These are phyloP conservation scores for Tilletiopsis washingtonensis DNA, from an alignment of 1,284 basidiomycete species.

Conservation along the genomic window DNA sequence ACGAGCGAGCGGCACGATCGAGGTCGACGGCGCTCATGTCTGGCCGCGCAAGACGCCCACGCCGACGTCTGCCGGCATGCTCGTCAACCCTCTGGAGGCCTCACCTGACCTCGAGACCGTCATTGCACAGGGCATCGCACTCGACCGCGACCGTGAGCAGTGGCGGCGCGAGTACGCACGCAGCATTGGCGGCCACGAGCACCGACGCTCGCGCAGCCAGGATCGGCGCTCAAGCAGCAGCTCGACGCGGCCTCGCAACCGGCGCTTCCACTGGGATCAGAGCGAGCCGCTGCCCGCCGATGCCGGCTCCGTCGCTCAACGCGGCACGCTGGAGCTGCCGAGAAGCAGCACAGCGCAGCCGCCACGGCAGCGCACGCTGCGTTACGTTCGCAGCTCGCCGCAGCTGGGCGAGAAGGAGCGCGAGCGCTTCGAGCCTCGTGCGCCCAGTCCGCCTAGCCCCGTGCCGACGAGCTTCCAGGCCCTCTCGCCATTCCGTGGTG, in stretches of 20 bases:
- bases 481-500: not conserved
- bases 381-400: not conserved
- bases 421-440: not conserved
- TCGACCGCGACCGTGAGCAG: slow-evolving; percentile 8
- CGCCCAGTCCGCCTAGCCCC: not conserved
- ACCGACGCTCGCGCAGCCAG: not conserved
- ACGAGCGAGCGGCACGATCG: too few relatives aligned
- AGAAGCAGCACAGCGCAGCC: too few relatives aligned
- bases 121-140: slow-evolving; percentile 7
- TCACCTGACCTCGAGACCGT: slow-evolving; percentile 4
- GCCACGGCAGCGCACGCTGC: not conserved
- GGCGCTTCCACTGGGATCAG: too few relatives aligned
- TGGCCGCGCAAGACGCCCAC: not conserved
- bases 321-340: too few relatives aligned
- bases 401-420: not conserved
- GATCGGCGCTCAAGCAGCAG: too few relatives aligned
- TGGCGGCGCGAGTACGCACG: slow-evolving; percentile 5
- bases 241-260: too few relatives aligned
- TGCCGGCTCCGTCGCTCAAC: too few relatives aligned
- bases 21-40: too few relatives aligned
- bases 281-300: too few relatives aligned
- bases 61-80: too few relatives aligned
- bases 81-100: too few relatives aligned
- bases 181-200: slow-evolving; percentile 4
- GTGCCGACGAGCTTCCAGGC: not conserved